These are phyloP conservation scores for Paecilomyces dactylethromorphus DNA, from an alignment of 2,329 filamentous ascomycete genomes.

Conservation along the genomic window DNA sequence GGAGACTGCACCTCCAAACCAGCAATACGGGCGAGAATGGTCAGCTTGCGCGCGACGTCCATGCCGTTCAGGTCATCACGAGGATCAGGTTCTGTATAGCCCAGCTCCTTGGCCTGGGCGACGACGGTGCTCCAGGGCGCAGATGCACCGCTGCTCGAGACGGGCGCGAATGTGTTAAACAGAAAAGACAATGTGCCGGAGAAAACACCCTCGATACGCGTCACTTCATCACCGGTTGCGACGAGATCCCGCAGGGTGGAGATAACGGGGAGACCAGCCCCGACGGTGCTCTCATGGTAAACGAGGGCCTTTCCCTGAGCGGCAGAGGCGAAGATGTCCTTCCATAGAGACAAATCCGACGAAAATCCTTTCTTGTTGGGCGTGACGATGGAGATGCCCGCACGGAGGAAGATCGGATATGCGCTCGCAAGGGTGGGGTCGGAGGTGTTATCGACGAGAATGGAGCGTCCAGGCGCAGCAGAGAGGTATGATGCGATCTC, in stretches of 20 bases:
- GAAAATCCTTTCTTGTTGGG: slow-evolving; percentile 99
- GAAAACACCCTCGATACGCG: slow-evolving; percentile 93
- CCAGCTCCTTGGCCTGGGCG: slow-evolving; percentile 81
- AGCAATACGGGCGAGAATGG: slow-evolving; percentile 80
- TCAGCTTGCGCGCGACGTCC: slow-evolving; percentile 91
- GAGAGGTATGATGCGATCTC: slow-evolving; percentile 73
- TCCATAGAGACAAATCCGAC: slow-evolving; percentile 71
- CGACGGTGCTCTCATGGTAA: slow-evolving; percentile 93
- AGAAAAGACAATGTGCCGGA: slow-evolving; percentile 97
- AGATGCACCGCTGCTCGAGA: slow-evolving; percentile 54
- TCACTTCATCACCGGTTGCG: slow-evolving; percentile 85
- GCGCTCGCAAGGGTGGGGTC: slow-evolving; percentile 75
- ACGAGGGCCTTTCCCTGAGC: slow-evolving; percentile 61
- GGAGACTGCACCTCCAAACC: slow-evolving; percentile 77
- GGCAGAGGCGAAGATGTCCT: slow-evolving; percentile 74
- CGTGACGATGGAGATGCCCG: slow-evolving; percentile 85
- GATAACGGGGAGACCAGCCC: slow-evolving; percentile 86
- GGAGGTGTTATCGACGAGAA: slow-evolving; percentile 94
- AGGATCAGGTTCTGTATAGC: slow-evolving; percentile 86
- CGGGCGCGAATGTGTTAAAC: slow-evolving; percentile 93
- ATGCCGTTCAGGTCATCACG: slow-evolving; percentile 81
- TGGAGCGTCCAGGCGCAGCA: slow-evolving; percentile 66
- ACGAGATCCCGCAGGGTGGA: slow-evolving; percentile 92
- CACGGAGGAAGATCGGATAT: slow-evolving; percentile 74
- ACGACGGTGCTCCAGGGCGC: slow-evolving; percentile 90